A percentile compares a stretch with the other conserved stretches of the same genome.
phyloP scores from a whole-genome alignment of 176 grass and related monocot genomes.

The Thalia dealbata region DNA sequence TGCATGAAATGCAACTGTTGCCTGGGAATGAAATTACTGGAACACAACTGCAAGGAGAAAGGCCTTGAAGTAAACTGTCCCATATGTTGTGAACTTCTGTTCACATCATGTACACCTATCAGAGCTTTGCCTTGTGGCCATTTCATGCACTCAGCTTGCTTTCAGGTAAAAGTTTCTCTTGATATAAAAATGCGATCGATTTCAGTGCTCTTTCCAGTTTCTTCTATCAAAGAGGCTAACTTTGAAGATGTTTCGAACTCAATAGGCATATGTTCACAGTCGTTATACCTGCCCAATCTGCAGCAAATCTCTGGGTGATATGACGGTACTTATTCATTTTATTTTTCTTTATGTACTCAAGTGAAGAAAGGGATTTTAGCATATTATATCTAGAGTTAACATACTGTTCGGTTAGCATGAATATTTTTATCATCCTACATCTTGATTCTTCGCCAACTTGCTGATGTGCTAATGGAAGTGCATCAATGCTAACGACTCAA shows the following conservation, averaged over 20 bases:
- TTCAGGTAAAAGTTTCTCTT: constrained; percentile 38
- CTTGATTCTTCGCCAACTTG: background rate
- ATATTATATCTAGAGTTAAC: background rate
- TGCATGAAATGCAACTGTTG: constrained; percentile 97
- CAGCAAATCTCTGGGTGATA: background rate
- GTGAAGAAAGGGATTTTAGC: background rate
- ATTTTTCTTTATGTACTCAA: background rate
- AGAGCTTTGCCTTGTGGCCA: constrained; percentile 76
- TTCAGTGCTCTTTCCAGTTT: background rate
- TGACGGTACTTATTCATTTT: background rate
- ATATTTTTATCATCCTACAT: background rate
- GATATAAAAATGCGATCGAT: background rate
- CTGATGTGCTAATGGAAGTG: background rate
- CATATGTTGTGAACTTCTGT: constrained; percentile 66
- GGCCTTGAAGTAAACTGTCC: constrained; percentile 74
- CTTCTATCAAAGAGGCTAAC: background rate
- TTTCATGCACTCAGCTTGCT: constrained; percentile 89
- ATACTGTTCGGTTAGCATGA: background rate
- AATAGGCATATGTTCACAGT: background rate
- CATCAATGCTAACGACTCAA: background rate
- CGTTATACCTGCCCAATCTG: background rate
- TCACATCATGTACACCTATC: constrained; percentile 61
- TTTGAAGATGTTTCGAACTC: background rate
- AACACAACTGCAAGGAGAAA: constrained; percentile 74
- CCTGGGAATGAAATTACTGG: constrained; percentile 54